Evolutionary conservation across 495 filamentous ascomycete species (phyloP).

Genomic region (Hypoxylon trugodes): DNA sequence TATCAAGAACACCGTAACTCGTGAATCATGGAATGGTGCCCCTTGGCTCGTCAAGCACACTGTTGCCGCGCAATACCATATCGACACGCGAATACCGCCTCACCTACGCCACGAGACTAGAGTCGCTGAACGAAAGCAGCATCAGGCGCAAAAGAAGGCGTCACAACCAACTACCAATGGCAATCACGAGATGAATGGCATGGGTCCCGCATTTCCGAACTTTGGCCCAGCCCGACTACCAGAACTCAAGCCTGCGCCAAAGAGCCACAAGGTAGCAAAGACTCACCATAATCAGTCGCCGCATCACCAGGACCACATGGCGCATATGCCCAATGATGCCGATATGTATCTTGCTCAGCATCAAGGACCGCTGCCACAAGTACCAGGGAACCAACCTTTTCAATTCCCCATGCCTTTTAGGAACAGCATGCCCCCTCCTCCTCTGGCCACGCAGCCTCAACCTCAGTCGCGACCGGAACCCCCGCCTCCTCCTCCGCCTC

Average conservation of each 20-base stretch:
- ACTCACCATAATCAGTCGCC: constrained; percentile 18
- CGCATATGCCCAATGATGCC: constrained; percentile 48
- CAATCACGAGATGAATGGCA: constrained; percentile 51
- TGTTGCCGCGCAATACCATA: constrained; percentile 83
- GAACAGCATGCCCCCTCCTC: constrained; percentile 47
- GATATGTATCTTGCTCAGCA: constrained; percentile 46
- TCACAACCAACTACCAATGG: constrained; percentile 52
- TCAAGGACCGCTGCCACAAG: constrained; percentile 49
- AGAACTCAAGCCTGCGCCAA: constrained; percentile 81
- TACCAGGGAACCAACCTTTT: constrained; percentile 52
- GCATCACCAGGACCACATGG: constrained; percentile 39
- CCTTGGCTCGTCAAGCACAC: constrained; percentile 94
- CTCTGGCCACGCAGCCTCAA: constrained; percentile 29
- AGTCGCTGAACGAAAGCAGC: constrained; percentile 76
- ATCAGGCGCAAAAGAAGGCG: constrained; percentile 72
- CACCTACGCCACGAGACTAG: constrained; percentile 83
- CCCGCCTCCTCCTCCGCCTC: constrained; percentile 73
- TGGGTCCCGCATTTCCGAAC: constrained; percentile 49
- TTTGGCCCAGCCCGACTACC: constrained; percentile 64
- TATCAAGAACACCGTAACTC: constrained; percentile 90
- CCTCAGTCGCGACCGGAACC: constrained; percentile 46
- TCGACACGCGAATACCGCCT: constrained; percentile 82
- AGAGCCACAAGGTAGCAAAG: constrained; percentile 75
- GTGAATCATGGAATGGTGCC: constrained; percentile 92
- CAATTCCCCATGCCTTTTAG: constrained; percentile 53